Percentiles rank a stretch among this genome's conserved stretches.
These are phyloP conservation scores for Backusella westeae DNA, from an alignment of 192 early-diverging fungal genomes.

Conservation along the genomic window DNA sequence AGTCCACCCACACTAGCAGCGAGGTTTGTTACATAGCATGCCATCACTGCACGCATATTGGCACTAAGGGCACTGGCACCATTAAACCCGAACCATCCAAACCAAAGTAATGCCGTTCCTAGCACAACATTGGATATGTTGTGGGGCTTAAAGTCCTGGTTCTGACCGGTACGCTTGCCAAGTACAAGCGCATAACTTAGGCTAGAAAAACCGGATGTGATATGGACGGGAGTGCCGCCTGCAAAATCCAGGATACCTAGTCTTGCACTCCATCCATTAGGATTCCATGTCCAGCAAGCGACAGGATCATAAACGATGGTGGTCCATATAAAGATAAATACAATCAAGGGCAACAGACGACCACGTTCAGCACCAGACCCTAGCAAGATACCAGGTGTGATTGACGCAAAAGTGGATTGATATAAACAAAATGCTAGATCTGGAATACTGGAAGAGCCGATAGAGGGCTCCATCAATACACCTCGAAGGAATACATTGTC, in stretches of 20 bases:
- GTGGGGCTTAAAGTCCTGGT: constrained; percentile 71
- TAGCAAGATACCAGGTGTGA: constrained; percentile 89
- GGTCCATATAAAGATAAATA: constrained; percentile 93
- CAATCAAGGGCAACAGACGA: constrained; percentile 76
- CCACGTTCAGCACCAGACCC: constrained; percentile 91
- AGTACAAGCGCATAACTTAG: constrained; percentile 83
- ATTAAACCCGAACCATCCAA: constrained; percentile 75
- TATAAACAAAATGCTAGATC: constrained; percentile 71
- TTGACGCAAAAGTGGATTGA: constrained; percentile 91
- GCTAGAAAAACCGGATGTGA: constrained; percentile 86
- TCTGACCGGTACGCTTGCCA: constrained; percentile 71
- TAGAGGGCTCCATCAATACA: constrained; percentile 46
- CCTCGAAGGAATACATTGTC: constrained; percentile 68
- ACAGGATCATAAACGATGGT: constrained; percentile 91
- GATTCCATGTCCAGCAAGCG: constrained; percentile 93
- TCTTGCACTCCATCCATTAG: constrained; percentile 81
- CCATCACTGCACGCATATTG: constrained; percentile 85
- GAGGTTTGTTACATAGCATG: constrained; percentile 81
- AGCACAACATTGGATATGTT: constrained; percentile 91
- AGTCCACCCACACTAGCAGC: constrained; percentile 78
- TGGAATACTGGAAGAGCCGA: constrained; percentile 63
- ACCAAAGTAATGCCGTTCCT: constrained; percentile 20
- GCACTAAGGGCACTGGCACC: constrained; percentile 79
- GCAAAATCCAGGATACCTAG: constrained; percentile 86
- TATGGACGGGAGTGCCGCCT: constrained; percentile 95